Evolutionary conservation across 441 rosid species (phyloP).

Genomic region (Adansonia rubrostipa): DNA sequence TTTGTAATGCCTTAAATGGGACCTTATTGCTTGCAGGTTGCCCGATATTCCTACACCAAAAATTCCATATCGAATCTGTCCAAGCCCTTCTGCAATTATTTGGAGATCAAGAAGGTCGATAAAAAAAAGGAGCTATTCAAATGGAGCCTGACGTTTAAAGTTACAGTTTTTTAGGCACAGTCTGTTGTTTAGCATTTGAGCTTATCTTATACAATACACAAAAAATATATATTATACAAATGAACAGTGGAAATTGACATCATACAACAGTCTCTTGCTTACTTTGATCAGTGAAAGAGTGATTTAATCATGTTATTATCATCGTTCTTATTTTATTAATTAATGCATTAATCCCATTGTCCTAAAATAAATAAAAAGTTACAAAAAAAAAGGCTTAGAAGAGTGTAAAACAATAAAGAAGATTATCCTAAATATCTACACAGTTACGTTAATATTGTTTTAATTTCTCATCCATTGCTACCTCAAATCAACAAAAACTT

Average conservation of each 20-base stretch:
- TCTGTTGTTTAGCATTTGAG: neutral
- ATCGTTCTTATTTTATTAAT: neutral
- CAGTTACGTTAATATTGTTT: no score
- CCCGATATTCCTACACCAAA: conserved; percentile 66
- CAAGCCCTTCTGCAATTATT: conserved; percentile 67
- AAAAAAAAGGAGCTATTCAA: conserved; percentile 26
- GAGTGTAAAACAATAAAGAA: neutral
- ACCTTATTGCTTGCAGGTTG: conserved; percentile 45
- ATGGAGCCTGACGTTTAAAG: neutral
- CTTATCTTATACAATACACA: conserved; percentile 22
- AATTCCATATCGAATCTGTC: conserved; percentile 71
- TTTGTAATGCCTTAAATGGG: neutral
- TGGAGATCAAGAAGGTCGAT: conserved; percentile 59
- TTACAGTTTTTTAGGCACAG: neutral
- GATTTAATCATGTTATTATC: conserved; percentile 6
- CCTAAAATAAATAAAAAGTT: neutral
- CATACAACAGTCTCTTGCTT: neutral
- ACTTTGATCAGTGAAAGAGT: neutral
- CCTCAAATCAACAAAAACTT: no score
- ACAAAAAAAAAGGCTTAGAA: neutral
- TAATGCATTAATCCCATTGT: neutral
- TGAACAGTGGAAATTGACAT: conserved; percentile 24
- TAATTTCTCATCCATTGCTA: no score
- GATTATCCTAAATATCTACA: neutral
- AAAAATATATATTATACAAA: neutral